A percentile compares a stretch with the other conserved stretches of the same genome.
phyloP scores from a whole-genome alignment of 495 filamentous ascomycete species.

The Aspergillus baeticus region DNA sequence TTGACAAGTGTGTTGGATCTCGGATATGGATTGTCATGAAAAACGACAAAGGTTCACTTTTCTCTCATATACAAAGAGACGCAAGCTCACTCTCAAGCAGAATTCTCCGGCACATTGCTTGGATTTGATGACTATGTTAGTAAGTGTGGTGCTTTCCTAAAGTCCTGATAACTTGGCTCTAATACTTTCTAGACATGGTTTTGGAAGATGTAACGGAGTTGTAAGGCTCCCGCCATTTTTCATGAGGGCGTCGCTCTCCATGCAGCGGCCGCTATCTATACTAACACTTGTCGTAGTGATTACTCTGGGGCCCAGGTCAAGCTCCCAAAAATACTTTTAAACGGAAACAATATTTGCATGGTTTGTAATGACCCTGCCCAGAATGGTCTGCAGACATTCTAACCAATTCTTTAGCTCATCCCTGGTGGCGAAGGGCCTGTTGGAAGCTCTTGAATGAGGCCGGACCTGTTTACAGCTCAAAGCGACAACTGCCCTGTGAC shows the following conservation, averaged over 20 bases:
- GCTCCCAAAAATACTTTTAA: constrained; percentile 90
- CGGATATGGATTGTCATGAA: constrained; percentile 99
- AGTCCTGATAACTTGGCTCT: not conserved
- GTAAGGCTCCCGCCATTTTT: constrained; percentile 52
- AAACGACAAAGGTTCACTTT: constrained; percentile 79
- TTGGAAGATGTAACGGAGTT: constrained; percentile 96
- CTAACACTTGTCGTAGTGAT: constrained; percentile 63
- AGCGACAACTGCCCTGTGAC: constrained; percentile 25
- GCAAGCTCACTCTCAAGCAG: constrained; percentile 45
- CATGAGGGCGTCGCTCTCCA: not conserved
- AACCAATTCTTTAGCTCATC: constrained; percentile 60
- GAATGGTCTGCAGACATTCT: constrained; percentile 7
- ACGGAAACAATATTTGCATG: constrained; percentile 99
- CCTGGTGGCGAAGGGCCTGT: constrained; percentile 80
- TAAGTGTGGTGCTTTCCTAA: constrained; percentile 54
- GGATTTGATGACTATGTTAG: constrained; percentile 99
- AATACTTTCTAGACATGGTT: constrained; percentile 77
- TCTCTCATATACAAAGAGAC: not conserved
- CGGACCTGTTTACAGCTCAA: constrained; percentile 1
- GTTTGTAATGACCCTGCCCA: constrained; percentile 45
- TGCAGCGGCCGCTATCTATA: not conserved
- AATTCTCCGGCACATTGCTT: constrained; percentile 89
- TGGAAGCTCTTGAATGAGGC: constrained; percentile 29
- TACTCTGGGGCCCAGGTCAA: constrained; percentile 83
- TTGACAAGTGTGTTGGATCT: constrained; percentile 97